These are phyloP conservation scores for Volvariella surrecta DNA, from an alignment of 1,284 basidiomycete species.

Conservation along the genomic window DNA sequence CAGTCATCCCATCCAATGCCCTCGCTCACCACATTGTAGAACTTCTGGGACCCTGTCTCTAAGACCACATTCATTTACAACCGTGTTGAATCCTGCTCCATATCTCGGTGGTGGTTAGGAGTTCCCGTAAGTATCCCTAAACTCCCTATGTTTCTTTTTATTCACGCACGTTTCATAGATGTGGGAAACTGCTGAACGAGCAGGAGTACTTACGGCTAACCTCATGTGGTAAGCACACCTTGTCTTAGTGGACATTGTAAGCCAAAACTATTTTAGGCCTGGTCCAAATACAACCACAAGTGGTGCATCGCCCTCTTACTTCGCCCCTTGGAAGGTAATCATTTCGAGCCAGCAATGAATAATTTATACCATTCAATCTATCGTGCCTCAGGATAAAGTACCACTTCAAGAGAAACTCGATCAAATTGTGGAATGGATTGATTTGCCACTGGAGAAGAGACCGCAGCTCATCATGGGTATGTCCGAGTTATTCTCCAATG, in stretches of 20 bases:
- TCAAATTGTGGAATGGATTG: conserved; percentile 72
- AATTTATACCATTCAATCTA: no score
- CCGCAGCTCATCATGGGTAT: conserved; percentile 75
- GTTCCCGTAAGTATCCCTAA: conserved; percentile 57
- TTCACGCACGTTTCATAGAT: conserved; percentile 42
- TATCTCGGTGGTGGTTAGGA: conserved; percentile 77
- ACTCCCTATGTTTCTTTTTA: background rate
- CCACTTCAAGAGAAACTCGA: conserved; percentile 61
- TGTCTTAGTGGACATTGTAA: background rate
- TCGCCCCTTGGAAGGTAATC: conserved; percentile 65
- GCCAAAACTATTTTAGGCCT: conserved; percentile 44
- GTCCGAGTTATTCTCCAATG: conserved; percentile 12
- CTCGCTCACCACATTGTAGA: conserved; percentile 31
- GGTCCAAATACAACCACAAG: conserved; percentile 66
- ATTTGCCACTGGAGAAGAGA: conserved; percentile 56
- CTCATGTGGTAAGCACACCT: conserved; percentile 72
- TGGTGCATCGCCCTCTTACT: conserved; percentile 65
- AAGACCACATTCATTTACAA: conserved; percentile 66
- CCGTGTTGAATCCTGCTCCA: conserved; percentile 50
- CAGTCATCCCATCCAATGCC: background rate
- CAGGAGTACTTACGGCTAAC: conserved; percentile 72
- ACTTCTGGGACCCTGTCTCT: conserved; percentile 75
- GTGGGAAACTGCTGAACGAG: conserved; percentile 80
- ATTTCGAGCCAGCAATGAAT: no score
- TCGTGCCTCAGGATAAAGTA: conserved; percentile 43